Base-by-base conservation (phyloP, 441 rosid species). In the Metrosideros polymorpha region DNA sequence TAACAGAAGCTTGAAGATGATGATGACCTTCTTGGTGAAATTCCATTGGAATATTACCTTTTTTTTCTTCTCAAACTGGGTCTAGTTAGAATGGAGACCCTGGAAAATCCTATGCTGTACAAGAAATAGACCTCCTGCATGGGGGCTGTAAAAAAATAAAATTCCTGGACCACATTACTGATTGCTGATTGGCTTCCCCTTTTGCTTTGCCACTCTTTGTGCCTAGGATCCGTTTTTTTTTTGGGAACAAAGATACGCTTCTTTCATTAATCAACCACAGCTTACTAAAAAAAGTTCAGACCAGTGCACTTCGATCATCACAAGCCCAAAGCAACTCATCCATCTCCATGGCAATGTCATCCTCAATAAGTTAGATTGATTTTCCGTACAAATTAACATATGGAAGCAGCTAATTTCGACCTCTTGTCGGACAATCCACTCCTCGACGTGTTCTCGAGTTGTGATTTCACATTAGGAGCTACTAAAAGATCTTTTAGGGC, bases 381-480 rank as follows among this genome's bases (percentile, higher is more conserved):
- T 71, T 39, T 71, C 49, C 49, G 0, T 3, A 2, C 4, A 9
- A 8, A 43, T 43, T 18, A 9, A 17, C 76, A 0, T 17, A 63
- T 5, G 6, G 43, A 32, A 32, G 76, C 43, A 22, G 13, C 42
- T 17, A 17, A 63, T 63, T 18, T 39, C 12, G 43, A 18, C 25
- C 22, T 30, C 75, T 15, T 61, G 39, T 61, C 18, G 75, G 75
- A 61, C 14, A 39, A 61, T 61, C 75, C 4, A 9, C 75, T 61
- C 12, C 25, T 63, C 0, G 76, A 63, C 6, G 0, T 0, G 0
- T 59, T 15, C 71, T 59, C 0, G 39, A 30, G 39, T 3, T 7
- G 39, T 59, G 39, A 30, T 59, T 59, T 59, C 22, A 0, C 18
- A 15, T 22, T 59, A 59, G 71, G 0, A 59, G 12, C 71, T 29